Conservation (phyloP, 768 basidiomycete genomes). For the Lactarius hatsudake region DNA sequence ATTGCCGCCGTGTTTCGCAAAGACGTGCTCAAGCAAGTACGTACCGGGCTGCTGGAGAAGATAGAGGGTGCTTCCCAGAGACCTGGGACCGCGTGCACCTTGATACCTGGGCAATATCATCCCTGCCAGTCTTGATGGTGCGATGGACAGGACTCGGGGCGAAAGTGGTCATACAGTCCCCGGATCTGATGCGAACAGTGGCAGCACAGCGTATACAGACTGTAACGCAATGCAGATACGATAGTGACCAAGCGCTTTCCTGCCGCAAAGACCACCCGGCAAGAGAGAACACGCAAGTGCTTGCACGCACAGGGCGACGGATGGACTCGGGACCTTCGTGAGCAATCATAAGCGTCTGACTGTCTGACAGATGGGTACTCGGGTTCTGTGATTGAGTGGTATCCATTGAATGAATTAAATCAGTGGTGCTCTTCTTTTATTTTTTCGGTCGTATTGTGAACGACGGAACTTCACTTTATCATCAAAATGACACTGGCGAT, state of each 20-base stretch:
- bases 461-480: not conserved
- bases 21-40: not conserved
- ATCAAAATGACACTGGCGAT: not conserved
- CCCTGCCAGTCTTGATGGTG: not conserved
- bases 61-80: not conserved
- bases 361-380: not conserved
- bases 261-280: not conserved
- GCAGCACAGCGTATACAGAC: not conserved
- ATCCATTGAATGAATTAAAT: not conserved
- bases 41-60: not conserved
- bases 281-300: not conserved
- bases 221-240: not conserved
- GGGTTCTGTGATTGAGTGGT: not conserved
- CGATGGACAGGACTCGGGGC: not conserved
- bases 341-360: not conserved
- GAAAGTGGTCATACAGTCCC: not conserved
- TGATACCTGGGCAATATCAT: not conserved
- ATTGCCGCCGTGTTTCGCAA: not conserved
- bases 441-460: not conserved
- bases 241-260: not conserved
- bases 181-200: not conserved
- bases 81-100: not conserved
- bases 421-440: not conserved
- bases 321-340: not conserved
- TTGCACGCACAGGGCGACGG: not conserved